Conservation (phyloP, 495 filamentous ascomycete species). For the Aspergillus haitiensis region DNA sequence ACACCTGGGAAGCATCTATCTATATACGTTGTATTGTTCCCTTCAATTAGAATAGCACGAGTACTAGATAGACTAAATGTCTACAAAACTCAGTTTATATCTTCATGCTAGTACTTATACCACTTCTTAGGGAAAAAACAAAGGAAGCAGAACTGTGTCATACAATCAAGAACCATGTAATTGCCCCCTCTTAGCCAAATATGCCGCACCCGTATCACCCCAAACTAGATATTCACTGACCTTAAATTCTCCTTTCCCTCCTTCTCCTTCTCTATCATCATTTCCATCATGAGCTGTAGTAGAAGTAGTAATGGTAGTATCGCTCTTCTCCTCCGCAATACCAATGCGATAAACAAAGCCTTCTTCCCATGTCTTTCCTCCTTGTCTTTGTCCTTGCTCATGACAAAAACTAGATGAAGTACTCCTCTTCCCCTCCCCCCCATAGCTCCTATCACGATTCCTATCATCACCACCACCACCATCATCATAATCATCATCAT, state of each 20-base stretch:
- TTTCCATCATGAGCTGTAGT: neutral
- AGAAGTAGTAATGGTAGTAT: too few relatives aligned
- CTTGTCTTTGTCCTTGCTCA: too few relatives aligned
- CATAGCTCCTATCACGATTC: too few relatives aligned
- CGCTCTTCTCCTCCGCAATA: constrained; percentile 43
- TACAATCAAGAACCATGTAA: constrained; percentile 24
- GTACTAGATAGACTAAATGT: too few relatives aligned
- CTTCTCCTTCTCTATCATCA: constrained; percentile 20
- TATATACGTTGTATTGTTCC: constrained; percentile 3
- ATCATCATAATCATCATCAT: too few relatives aligned
- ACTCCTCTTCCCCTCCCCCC: too few relatives aligned
- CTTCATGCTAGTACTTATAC: constrained; percentile 15
- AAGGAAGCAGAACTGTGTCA: neutral
- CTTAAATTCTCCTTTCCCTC: constrained; percentile 31
- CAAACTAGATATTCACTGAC: constrained; percentile 58
- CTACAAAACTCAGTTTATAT: neutral
- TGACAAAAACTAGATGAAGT: too few relatives aligned
- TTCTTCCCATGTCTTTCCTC: constrained; percentile 57
- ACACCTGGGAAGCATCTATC: constrained; percentile 13
- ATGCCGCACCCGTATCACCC: constrained; percentile 65
- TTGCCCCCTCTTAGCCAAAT: constrained; percentile 53
- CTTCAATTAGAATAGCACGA: too few relatives aligned
- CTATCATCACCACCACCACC: too few relatives aligned
- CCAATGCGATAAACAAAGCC: constrained; percentile 56
- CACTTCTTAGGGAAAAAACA: constrained; percentile 6